phyloP scores from a whole-genome alignment of 176 grass and related monocot genomes.

The Carex cristatella region DNA sequence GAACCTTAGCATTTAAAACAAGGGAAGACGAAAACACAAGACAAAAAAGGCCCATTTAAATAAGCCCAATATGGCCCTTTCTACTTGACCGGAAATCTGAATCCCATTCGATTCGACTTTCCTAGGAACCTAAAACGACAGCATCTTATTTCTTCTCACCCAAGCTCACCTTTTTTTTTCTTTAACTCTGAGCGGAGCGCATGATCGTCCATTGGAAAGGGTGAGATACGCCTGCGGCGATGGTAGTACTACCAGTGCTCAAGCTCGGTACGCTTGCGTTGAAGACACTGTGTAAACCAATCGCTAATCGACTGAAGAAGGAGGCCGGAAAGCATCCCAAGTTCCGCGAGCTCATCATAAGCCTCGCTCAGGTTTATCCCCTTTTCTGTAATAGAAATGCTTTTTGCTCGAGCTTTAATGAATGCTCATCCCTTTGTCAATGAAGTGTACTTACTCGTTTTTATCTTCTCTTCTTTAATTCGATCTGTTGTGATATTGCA shows the following conservation, averaged over 20 bases:
- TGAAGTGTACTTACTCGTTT: neutral
- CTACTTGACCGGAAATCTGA: neutral
- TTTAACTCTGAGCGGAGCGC: neutral
- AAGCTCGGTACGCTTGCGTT: conserved; percentile 79
- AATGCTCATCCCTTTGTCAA: neutral
- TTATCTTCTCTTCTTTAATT: neutral
- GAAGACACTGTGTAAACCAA: conserved; percentile 82
- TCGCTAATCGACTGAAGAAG: conserved; percentile 82
- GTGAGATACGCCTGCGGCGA: conserved; percentile 17
- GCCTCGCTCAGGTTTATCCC: conserved; percentile 61
- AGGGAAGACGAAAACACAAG: too few relatives aligned
- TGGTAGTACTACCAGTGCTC: conserved; percentile 74
- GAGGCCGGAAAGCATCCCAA: conserved; percentile 89
- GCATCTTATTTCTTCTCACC: neutral
- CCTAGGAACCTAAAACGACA: neutral
- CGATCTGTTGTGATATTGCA: neutral
- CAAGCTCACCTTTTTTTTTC: neutral
- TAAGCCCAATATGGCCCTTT: neutral
- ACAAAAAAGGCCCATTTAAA: neutral
- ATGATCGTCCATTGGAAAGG: neutral
- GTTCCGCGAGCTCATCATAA: conserved; percentile 70
- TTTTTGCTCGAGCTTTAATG: neutral
- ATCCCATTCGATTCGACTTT: neutral
- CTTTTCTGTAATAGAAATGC: neutral
- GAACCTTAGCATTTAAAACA: too few relatives aligned